phyloP scores from a whole-genome alignment of 2,329 filamentous ascomycete genomes.

The Cordyceps pruinosa region DNA sequence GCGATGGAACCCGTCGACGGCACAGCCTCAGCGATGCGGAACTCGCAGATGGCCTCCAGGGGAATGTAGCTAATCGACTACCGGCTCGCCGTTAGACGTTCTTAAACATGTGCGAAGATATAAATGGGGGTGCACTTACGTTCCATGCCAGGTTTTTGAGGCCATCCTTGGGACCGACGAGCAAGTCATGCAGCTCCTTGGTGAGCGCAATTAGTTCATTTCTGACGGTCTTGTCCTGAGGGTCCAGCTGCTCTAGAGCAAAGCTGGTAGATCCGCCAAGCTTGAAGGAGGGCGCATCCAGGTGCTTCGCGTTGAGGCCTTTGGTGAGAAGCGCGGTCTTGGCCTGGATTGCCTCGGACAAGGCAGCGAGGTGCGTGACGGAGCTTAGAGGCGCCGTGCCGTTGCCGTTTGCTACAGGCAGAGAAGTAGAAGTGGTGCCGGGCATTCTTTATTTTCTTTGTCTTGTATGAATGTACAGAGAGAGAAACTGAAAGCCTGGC shows the following conservation, averaged over 20 bases:
- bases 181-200: constrained; percentile 18
- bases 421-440: not conserved
- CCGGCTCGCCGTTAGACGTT: not conserved
- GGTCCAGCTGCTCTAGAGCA: constrained; percentile 7
- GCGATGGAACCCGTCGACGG: constrained; percentile 22
- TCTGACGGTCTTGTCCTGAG: constrained; percentile 1
- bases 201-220: constrained; percentile 18
- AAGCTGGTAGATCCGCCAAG: constrained; percentile 17
- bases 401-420: not conserved
- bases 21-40: constrained; percentile 25
- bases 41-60: constrained; percentile 25
- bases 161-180: constrained; percentile 17
- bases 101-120: not conserved
- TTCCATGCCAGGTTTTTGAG: constrained; percentile 11
- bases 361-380: constrained; percentile 14
- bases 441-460: not conserved
- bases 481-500: too few species aligned
- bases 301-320: constrained; percentile 14
- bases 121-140: not conserved
- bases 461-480: not conserved
- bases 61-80: constrained; percentile 23
- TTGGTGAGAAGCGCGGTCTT: constrained; percentile 17
- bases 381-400: constrained; percentile 4
- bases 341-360: constrained; percentile 16
- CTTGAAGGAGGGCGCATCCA: constrained; percentile 18